Percentiles rank a stretch among this genome's conserved stretches.
Evolutionary conservation across 2,329 filamentous ascomycete genomes (phyloP).

Genomic region (Cladosporium cucumerinum): DNA sequence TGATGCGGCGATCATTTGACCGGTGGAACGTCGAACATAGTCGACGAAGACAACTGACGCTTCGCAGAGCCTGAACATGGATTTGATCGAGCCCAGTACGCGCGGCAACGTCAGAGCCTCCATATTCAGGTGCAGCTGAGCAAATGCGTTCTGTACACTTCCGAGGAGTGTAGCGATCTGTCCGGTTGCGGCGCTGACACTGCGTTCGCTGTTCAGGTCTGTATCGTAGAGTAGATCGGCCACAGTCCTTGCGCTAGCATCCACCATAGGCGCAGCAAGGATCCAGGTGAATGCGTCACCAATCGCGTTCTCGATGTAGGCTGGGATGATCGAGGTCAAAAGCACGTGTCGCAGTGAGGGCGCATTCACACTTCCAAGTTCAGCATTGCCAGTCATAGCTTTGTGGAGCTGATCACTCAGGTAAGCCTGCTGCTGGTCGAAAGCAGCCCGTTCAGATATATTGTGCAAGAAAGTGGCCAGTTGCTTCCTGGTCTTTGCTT

Average conservation of each 20-base stretch:
- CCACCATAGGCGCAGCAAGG: conserved; percentile 51
- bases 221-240: conserved; percentile 46
- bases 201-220: conserved; percentile 40
- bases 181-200: conserved; percentile 31
- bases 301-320: conserved; percentile 52
- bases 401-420: conserved; percentile 53
- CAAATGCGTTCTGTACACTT: background rate
- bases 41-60: conserved; percentile 18
- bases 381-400: conserved; percentile 47
- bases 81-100: background rate
- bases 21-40: conserved; percentile 17
- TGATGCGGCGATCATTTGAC: background rate
- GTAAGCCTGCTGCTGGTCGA: conserved; percentile 56
- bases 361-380: conserved; percentile 33
- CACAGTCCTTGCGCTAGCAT: conserved; percentile 45
- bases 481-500: conserved; percentile 50
- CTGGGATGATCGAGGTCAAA: conserved; percentile 54
- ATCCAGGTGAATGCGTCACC: conserved; percentile 49
- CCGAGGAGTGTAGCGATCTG: background rate
- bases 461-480: conserved; percentile 58
- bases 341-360: conserved; percentile 52
- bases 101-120: background rate
- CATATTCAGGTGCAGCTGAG: background rate
- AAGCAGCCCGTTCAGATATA: conserved; percentile 56
- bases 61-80: conserved; percentile 20